Base-by-base conservation (phyloP, 139 green algal genomes). In the Micromonas commoda region DNA sequence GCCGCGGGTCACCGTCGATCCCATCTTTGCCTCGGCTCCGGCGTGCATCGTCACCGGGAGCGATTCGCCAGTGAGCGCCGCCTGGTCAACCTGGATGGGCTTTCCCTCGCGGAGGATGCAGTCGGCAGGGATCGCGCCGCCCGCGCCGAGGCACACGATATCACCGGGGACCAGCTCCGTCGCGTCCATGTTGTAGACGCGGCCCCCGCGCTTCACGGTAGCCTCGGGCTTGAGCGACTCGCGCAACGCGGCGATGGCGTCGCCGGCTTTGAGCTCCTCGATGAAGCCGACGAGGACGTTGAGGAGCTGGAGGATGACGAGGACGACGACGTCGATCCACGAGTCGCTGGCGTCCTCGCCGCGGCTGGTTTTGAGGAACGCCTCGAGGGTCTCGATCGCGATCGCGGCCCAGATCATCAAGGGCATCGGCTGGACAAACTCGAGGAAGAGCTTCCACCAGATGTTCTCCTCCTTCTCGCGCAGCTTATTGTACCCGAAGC, bases 371-470 rank as follows among this genome's bases (percentile, higher is more conserved):
- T 71, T 34, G 20, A 78, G 38, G 72, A 70, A 86, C 29, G 88
- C 77, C 83, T 94, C 88, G 26, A 77, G 86, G 26, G 86, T 74
- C 82, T 94, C 89, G 26, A 96, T 84, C 71, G 92, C 84, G 73
- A 93, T 88, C 26, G 91, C 91, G n/a, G 93, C 80, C 91, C 91
- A 96, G 66, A 96, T 96, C 87, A 96, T 94, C 78, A 93, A 88
- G 68, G 91, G 90, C 91, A 96, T 96, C 32, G 91, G 91, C 63
- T 85, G 82, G 24, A 80, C 81, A 51, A 96, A 85, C 86, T 92
- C 88, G 68, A 52, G 3, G 9, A 78, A n/a, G 1, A 83, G 45
- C 31, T 83, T 67, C 4, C 64, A 13, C 75, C 75, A 88, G 33
- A 87, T 88, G 66, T 81, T 68, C 9, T 72, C 83, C 28, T 53